Evolutionary conservation across 768 basidiomycete species (phyloP), one percentile per base, ranked within the genome.

Genomic region (Russula dissimulans): DNA sequence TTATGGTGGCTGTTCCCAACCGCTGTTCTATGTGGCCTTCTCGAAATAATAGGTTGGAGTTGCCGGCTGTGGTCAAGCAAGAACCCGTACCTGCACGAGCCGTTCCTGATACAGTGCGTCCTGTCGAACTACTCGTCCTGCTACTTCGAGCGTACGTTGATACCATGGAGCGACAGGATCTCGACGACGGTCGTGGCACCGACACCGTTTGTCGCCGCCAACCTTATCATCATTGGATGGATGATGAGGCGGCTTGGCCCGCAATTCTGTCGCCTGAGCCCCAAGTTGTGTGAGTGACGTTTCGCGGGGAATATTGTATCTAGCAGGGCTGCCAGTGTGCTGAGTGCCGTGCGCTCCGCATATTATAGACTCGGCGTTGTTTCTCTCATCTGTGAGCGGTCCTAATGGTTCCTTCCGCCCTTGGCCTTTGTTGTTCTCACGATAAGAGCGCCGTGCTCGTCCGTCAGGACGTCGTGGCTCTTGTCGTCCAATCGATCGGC

Each of bases 51-150:
- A 42, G 77, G 77, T 0, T 77, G 75, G 76, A 58, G 63, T 22
- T 76, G 67, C 0, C 63, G 77, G 11, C 57, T 72, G 10, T 76
- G 74, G 75, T 72, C 71, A 18, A 69, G 66, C 47, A 55, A 66
- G 11, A 66, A 69, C 29, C 65, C 68, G 1, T 15, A 54, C 5
- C 42, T 59, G n/a, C 60, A 65, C 26, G 67, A 68, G 17, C 71
- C 77, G 0, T 80, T 74, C 66, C 57, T 76, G 47, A 76, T 77
- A 63, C 77, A 79, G 73, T 74, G 56, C n/a, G 70, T 62, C 39
- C 11, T 41, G 39, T 11, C 39, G 11, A 2, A 4, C 14, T 12
- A 10, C 10, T 14, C 2, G 39, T 41, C 39, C 11, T 4, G 39
- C 14, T 1, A 15, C 39, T 4, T 12, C 11, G 9, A 4, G 39